Base-by-base conservation (phyloP, 148 eudicot genomes). In the Camellia granthamiana region DNA sequence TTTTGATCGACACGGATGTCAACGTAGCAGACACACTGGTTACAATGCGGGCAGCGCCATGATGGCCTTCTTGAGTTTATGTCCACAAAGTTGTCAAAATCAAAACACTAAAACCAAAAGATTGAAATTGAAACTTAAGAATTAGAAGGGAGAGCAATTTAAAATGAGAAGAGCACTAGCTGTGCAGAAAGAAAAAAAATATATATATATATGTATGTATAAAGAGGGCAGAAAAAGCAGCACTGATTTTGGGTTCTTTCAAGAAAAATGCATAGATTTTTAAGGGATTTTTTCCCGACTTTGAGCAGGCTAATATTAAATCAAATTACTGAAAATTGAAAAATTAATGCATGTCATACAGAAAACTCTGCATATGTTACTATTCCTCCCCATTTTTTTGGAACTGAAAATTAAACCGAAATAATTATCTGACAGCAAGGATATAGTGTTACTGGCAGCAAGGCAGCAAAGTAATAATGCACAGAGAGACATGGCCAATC, bases 1-100 rank as follows among this genome's bases (percentile, higher is more conserved):
- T 88, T 90, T 84, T 88, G 91, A 83, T 96, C 98, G 52, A 96
- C 82, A 75, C 98, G 91, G 23, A 94, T 83, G 76, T 92, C 99
- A 75, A 91, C 79, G 80, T 86, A 96, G 89, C 94, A 87, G 83
- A 91, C 89, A 75, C 87, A 75, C 87, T 92, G 98, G 77, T 89
- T 94, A 79, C 99, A 96, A 77, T 85, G 88, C 13, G 98, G 97
- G 81, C 99, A 96, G 67, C 94, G 92, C 99, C 99, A 96, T 19
- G 90, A 87, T 66, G 99, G 99, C 69, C 91, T 85, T 80, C 91
- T 88, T 70, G 86, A 84, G 75, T 94, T 96, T 63, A 96, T 91
- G 72, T 88, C 90, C 74, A 93, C 81, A 81, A 84, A 96, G 85
- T 91, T 93, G 89, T 86, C 86, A 12, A 87, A 88, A 85, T 96